Evolutionary conservation across 225 moss, liverwort and hornwort genomes (phyloP).

Genomic region (Rhytidiadelphus loreus): DNA sequence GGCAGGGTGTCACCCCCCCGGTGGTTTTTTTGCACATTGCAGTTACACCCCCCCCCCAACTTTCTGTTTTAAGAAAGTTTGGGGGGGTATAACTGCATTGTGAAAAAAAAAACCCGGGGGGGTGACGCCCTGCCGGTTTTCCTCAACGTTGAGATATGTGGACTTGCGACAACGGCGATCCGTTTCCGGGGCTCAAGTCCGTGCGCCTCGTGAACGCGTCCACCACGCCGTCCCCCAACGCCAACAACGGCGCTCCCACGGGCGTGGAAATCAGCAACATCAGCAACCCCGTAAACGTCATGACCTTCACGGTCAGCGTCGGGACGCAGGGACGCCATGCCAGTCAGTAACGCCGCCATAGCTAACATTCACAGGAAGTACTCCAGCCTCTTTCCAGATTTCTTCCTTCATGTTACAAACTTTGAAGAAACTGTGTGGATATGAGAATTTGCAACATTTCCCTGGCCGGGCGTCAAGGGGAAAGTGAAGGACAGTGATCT

Average conservation of each 20-base stretch:
- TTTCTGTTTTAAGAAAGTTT: too few species aligned
- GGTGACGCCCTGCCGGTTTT: too few species aligned
- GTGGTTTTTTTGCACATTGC: too few species aligned
- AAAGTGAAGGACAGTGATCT: background rate
- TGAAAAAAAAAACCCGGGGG: too few species aligned
- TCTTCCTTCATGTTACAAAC: background rate
- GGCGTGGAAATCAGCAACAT: constrained; percentile 1
- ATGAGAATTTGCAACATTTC: background rate
- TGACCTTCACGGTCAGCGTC: constrained; percentile 8
- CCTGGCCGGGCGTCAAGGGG: background rate
- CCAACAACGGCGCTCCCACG: background rate
- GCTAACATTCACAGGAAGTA: background rate
- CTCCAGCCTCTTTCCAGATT: background rate
- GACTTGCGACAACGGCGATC: constrained; percentile 25
- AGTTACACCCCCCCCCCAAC: too few species aligned
- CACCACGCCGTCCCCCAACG: background rate
- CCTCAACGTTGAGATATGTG: too few species aligned
- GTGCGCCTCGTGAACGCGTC: background rate
- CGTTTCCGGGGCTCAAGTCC: constrained; percentile 2
- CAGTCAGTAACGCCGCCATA: background rate
- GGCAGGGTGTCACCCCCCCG: too few species aligned
- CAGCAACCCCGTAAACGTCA: background rate
- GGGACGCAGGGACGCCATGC: background rate
- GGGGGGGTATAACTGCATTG: too few species aligned
- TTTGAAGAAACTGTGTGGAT: background rate